These are phyloP conservation scores for Zoysia pacifica DNA, from an alignment of 176 grass and related monocot species.

Conservation along the genomic window DNA sequence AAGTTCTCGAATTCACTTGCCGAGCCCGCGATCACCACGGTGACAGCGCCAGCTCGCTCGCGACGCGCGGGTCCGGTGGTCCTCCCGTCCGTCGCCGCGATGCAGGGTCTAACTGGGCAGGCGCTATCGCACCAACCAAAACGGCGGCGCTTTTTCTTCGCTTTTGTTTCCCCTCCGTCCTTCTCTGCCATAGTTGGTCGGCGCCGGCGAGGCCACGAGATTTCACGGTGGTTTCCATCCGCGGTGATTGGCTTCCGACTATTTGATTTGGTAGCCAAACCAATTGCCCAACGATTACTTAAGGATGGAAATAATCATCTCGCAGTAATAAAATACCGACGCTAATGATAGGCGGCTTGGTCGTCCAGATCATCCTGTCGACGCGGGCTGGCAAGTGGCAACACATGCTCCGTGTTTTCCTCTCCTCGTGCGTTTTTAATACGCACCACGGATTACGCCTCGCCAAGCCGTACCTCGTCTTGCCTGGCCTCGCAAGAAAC, in stretches of 20 bases:
- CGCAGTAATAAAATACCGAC: background rate
- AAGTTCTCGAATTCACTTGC: background rate
- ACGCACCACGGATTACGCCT: background rate
- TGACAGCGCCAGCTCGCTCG: background rate
- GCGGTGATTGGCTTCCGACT: too few relatives aligned
- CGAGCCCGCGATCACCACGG: background rate
- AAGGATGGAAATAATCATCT: background rate
- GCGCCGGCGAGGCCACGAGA: background rate
- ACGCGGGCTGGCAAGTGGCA: background rate
- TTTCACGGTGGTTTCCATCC: background rate
- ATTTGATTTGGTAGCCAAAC: too few relatives aligned
- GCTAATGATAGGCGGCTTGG: background rate
- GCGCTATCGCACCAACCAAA: constrained; percentile 29
- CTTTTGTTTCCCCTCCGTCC: background rate
- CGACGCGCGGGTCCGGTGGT: background rate
- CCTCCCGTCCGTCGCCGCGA: background rate
- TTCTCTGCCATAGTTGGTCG: background rate
- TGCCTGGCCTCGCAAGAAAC: constrained; percentile 38
- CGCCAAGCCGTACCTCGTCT: background rate
- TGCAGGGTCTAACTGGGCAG: constrained; percentile 40
- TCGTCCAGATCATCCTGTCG: background rate
- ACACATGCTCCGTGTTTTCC: background rate
- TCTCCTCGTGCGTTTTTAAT: constrained; percentile 1
- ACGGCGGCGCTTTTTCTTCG: background rate
- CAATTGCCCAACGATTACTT: too few relatives aligned